phyloP scores from a whole-genome alignment of 768 basidiomycete genomes.

The Gymnopilus dilepis region DNA sequence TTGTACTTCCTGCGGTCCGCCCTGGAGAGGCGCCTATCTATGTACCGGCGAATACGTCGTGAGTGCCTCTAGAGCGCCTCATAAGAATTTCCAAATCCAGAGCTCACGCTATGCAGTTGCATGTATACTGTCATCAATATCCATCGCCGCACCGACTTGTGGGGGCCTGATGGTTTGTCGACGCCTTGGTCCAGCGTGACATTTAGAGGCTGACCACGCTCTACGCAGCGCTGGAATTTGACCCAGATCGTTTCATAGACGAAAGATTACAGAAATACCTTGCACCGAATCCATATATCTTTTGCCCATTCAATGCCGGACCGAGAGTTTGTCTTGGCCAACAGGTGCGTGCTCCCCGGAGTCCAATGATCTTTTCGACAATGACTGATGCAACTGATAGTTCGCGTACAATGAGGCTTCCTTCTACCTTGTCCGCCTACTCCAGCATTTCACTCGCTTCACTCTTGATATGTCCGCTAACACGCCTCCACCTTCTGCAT shows the following conservation, averaged over 20 bases:
- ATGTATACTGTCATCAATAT: slow-evolving; percentile 41
- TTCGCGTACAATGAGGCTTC: slow-evolving; percentile 72
- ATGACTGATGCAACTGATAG: slow-evolving; percentile 32
- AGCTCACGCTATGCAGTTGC: not conserved
- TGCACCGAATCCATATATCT: slow-evolving; percentile 67
- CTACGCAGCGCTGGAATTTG: slow-evolving; percentile 53
- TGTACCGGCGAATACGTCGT: slow-evolving; percentile 47
- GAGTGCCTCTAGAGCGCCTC: too few species aligned
- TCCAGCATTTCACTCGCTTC: slow-evolving; percentile 51
- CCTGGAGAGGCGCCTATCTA: slow-evolving; percentile 39
- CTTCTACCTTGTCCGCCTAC: slow-evolving; percentile 58
- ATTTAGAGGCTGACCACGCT: not conserved
- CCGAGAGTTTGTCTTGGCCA: slow-evolving; percentile 65
- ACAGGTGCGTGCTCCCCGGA: slow-evolving; percentile 33
- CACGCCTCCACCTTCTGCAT: slow-evolving; percentile 30
- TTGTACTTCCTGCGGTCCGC: slow-evolving; percentile 33
- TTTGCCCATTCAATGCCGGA: slow-evolving; percentile 71
- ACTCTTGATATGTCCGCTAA: slow-evolving; percentile 15
- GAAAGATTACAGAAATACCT: slow-evolving; percentile 57
- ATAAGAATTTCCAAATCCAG: too few species aligned
- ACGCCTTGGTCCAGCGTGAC: not conserved
- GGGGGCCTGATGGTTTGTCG: slow-evolving; percentile 61
- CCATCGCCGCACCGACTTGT: slow-evolving; percentile 53
- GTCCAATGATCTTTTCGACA: too few species aligned
- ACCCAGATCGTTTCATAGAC: slow-evolving; percentile 72